Evolutionary conservation across 768 basidiomycete species (phyloP).

Genomic region (Dentipellis sp.): DNA sequence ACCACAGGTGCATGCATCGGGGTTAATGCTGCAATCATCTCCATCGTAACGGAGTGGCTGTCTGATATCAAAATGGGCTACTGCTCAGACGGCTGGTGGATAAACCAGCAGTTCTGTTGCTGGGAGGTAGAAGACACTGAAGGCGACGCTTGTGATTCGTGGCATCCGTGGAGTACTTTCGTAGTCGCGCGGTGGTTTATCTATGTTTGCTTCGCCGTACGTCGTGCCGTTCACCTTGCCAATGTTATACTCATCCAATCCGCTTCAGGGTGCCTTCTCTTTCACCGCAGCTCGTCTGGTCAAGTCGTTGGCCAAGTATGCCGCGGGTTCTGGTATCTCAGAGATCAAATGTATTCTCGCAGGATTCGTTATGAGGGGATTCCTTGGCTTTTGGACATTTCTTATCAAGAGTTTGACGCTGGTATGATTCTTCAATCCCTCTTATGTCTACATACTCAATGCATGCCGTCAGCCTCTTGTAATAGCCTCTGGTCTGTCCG

Average conservation of each 20-base stretch:
- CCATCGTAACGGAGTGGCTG: conserved; percentile 94
- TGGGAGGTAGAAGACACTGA: conserved; percentile 88
- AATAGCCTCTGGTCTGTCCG: conserved; percentile 93
- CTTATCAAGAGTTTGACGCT: conserved; percentile 90
- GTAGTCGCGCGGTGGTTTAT: conserved; percentile 68
- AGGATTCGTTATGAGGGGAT: conserved; percentile 96
- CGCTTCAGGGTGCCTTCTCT: conserved; percentile 61
- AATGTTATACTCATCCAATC: background rate
- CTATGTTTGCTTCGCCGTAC: conserved; percentile 84
- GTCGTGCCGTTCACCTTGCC: conserved; percentile 20
- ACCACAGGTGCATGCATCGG: conserved; percentile 59
- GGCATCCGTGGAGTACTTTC: conserved; percentile 83
- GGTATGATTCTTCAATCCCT: conserved; percentile 35
- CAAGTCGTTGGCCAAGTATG: conserved; percentile 81
- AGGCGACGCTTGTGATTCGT: conserved; percentile 77
- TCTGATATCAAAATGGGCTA: conserved; percentile 98
- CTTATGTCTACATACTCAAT: conserved; percentile 1
- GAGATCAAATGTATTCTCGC: conserved; percentile 98
- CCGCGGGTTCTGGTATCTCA: conserved; percentile 96
- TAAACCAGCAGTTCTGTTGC: conserved; percentile 97
- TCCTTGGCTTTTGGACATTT: conserved; percentile 82
- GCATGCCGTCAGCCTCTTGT: conserved; percentile 66
- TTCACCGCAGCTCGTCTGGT: conserved; percentile 88
- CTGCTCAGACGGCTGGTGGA: conserved; percentile 96
- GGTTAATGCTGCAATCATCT: conserved; percentile 88